Evolutionary conservation across 106 monocot genomes (phyloP).

Genomic region (Allium sativum): DNA sequence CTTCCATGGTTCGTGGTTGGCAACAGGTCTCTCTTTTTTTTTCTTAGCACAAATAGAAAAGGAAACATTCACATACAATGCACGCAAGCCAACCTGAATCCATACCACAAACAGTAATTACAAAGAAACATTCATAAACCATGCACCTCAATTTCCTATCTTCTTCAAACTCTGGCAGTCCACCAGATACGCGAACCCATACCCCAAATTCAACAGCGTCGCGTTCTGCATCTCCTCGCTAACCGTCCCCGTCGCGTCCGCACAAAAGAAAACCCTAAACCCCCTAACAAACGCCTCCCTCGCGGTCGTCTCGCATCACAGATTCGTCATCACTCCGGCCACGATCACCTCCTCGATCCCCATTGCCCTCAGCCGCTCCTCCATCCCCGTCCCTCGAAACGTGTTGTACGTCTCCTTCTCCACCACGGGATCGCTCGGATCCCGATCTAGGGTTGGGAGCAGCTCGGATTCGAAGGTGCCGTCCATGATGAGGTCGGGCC

Average conservation of each 20-base stretch:
- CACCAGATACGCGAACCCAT: slow-evolving; percentile 77
- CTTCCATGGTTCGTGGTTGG: too few relatives aligned
- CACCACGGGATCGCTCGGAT: slow-evolving; percentile 30
- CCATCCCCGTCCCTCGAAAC: slow-evolving; percentile 48
- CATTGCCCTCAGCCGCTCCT: slow-evolving; percentile 40
- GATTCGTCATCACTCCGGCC: slow-evolving; percentile 76
- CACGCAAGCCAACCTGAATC: too few relatives aligned
- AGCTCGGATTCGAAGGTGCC: slow-evolving; percentile 43
- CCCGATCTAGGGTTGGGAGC: slow-evolving; percentile 25
- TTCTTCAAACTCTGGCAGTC: slow-evolving; percentile 29
- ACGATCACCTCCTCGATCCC: slow-evolving; percentile 74
- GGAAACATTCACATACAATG: too few relatives aligned
- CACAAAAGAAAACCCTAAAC: slow-evolving; percentile 83
- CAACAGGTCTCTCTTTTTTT: too few relatives aligned
- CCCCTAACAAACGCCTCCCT: slow-evolving; percentile 76
- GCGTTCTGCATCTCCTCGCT: slow-evolving; percentile 59
- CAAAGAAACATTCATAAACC: too few relatives aligned
- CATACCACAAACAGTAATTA: too few relatives aligned
- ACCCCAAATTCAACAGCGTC: slow-evolving; percentile 69
- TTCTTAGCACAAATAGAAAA: too few relatives aligned
- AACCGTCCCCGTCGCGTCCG: slow-evolving; percentile 54
- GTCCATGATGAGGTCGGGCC: slow-evolving; percentile 29
- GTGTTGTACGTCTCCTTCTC: slow-evolving; percentile 81
- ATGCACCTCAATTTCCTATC: neutral
- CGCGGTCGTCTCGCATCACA: slow-evolving; percentile 86